A percentile compares a stretch with the other conserved stretches of the same genome.
phyloP scores from a whole-genome alignment of 1,284 basidiomycete genomes.

The Hemileia vastatrix region DNA sequence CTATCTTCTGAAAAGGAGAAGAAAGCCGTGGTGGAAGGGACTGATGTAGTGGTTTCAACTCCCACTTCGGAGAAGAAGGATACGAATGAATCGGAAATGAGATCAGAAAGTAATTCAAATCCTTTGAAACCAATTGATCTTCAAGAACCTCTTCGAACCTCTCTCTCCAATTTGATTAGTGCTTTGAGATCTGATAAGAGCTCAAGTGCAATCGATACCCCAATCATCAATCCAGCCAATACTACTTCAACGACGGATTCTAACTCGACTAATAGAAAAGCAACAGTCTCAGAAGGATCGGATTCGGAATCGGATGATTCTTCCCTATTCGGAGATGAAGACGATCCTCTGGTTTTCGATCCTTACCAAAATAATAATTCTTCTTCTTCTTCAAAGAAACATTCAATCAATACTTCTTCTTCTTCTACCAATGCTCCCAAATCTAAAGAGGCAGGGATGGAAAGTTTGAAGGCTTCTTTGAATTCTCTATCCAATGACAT shows the following conservation, averaged over 20 bases:
- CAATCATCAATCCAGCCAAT: not conserved
- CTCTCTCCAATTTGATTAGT: constrained; percentile 29
- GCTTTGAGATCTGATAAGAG: constrained; percentile 22
- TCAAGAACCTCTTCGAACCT: constrained; percentile 29
- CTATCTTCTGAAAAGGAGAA: too few species aligned
- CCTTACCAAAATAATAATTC: not conserved
- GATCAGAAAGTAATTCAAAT: too few species aligned
- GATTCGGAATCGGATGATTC: not conserved
- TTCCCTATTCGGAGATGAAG: not conserved
- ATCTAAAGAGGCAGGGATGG: constrained; percentile 1
- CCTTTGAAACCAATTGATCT: too few species aligned
- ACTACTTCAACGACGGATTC: too few species aligned
- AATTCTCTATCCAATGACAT: constrained; percentile 28
- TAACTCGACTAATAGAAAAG: not conserved
- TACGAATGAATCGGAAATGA: too few species aligned
- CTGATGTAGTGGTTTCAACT: too few species aligned
- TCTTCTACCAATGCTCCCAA: constrained; percentile 5
- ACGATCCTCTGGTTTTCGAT: constrained; percentile 23
- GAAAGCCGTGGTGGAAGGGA: too few species aligned
- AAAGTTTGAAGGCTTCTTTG: constrained; percentile 24
- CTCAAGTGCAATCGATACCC: not conserved
- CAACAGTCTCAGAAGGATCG: not conserved
- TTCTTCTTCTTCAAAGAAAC: not conserved
- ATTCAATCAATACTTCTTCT: not conserved
- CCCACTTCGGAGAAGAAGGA: too few species aligned